Evolutionary conservation across 768 basidiomycete species (phyloP), one percentile per base, ranked within the genome.

Genomic region (Lanmaoa rubissima): DNA sequence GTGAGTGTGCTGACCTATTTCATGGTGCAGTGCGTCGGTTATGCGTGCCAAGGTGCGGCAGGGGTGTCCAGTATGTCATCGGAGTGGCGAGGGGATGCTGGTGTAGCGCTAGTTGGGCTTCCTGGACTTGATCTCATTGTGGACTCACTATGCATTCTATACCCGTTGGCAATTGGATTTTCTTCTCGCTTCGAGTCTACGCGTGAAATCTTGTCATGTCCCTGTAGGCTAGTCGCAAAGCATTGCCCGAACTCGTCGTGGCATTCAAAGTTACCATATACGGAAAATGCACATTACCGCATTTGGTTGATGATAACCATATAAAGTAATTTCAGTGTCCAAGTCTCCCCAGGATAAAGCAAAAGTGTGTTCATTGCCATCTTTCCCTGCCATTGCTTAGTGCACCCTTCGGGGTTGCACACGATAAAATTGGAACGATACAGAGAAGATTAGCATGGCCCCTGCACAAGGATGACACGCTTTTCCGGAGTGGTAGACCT

Each of bases 401-500:
- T 83, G 85, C 86, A 85, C 87, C 86, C 86, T 88, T 88, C 85
- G 86, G 86, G 86, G 90, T 87, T 87, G 86, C 90, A 90, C 88
- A 91, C 85, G 87, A 88, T 90, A 94, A 93, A 92, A 90, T 94
- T 93, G 92, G 90, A 94, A 94, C 92, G 90, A 94, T 95, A 94
- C 93, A 94, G 93, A 96, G 94, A 95, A 95, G 94, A 94, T 96
- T 94, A 95, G 94, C 94, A 96, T 96, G 91, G 94, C 93, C 94
- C 94, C 94, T 96, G 94, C 94, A 96, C 93, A 97, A 96, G 94
- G 94, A 96, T 95, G 94, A 94, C 94, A 95, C 91, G 90, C 89
- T 92, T 89, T 88, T 82, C 86, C 87, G 87, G 88, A 90, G 88
- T 89, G 87, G 88, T 88, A 88, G 73, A 73, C 73, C 71, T 74